Conservation (phyloP, 495 filamentous ascomycete genomes). For the Daldinia vernicosa region DNA sequence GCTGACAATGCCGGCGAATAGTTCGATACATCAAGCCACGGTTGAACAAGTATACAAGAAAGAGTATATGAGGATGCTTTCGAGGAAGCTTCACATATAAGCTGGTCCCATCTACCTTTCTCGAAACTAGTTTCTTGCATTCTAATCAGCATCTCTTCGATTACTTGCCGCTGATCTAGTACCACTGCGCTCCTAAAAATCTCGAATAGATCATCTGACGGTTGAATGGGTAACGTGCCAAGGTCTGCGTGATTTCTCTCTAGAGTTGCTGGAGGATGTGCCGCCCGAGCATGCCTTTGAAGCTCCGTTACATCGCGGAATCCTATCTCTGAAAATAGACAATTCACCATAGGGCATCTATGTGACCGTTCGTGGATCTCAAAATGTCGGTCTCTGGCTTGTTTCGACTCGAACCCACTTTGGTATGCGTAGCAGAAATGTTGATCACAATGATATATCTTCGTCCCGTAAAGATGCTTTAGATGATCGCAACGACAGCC, state of each 20-base stretch:
- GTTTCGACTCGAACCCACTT: slow-evolving; percentile 8
- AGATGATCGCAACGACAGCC: slow-evolving; percentile 6
- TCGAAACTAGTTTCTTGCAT: background rate
- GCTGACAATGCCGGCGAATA: background rate
- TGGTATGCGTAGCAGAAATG: slow-evolving; percentile 23
- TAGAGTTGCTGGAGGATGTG: background rate
- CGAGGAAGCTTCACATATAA: background rate
- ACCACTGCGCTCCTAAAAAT: slow-evolving; percentile 3
- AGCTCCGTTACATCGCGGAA: slow-evolving; percentile 9
- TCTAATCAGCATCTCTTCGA: background rate
- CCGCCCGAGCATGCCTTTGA: background rate
- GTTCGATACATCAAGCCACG: background rate
- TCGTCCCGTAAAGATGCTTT: slow-evolving; percentile 11
- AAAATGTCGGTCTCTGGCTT: slow-evolving; percentile 8
- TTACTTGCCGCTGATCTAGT: background rate
- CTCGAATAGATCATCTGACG: background rate
- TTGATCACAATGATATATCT: slow-evolving; percentile 29
- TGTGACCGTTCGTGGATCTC: slow-evolving; percentile 16
- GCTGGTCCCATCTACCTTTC: background rate
- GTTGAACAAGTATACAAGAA: background rate
- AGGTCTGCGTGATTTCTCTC: background rate
- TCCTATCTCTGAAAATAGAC: slow-evolving; percentile 26
- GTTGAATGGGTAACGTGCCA: background rate
- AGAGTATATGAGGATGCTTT: slow-evolving; percentile 11
- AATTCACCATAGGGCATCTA: slow-evolving; percentile 6